These are phyloP conservation scores for Oleoguttula mirabilis DNA, from an alignment of 495 filamentous ascomycete species.

Conservation along the genomic window DNA sequence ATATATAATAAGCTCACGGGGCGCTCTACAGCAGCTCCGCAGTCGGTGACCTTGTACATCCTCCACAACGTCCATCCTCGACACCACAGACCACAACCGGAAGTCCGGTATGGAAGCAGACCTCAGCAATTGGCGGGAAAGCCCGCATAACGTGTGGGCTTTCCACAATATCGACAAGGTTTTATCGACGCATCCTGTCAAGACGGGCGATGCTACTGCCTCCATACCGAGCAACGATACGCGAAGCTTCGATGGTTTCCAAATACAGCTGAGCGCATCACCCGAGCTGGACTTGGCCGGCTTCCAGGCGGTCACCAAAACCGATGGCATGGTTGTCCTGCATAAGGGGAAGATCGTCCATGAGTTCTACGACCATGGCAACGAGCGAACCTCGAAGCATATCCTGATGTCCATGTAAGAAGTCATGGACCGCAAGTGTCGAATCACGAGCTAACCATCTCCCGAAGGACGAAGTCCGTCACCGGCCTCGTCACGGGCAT, in stretches of 20 bases:
- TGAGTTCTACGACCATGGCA: constrained; percentile 9
- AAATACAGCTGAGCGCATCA: not conserved
- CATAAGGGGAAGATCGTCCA: constrained; percentile 8
- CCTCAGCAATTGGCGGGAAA: constrained; percentile 12
- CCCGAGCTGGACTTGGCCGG: constrained; percentile 1
- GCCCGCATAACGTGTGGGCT: constrained; percentile 11
- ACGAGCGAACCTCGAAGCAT: constrained; percentile 2
- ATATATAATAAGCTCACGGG: too few relatives aligned
- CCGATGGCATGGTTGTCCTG: constrained; percentile 13
- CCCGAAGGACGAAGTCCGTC: constrained; percentile 7
- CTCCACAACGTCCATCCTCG: too few relatives aligned
- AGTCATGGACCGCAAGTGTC: not conserved
- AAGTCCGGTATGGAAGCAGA: too few relatives aligned
- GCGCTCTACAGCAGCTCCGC: too few relatives aligned
- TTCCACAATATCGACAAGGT: constrained; percentile 11
- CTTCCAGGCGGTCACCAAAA: constrained; percentile 4
- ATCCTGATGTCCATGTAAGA: constrained; percentile 13
- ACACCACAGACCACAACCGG: too few relatives aligned
- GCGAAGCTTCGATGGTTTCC: constrained; percentile 7
- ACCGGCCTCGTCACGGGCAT: constrained; percentile 13
- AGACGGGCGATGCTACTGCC: not conserved
- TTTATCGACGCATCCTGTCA: not conserved
- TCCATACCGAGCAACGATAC: not conserved
- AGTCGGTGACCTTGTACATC: too few relatives aligned
- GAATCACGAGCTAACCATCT: not conserved